Evolutionary conservation across 495 filamentous ascomycete genomes (phyloP).

Genomic region (Penicillium crystallinum): DNA sequence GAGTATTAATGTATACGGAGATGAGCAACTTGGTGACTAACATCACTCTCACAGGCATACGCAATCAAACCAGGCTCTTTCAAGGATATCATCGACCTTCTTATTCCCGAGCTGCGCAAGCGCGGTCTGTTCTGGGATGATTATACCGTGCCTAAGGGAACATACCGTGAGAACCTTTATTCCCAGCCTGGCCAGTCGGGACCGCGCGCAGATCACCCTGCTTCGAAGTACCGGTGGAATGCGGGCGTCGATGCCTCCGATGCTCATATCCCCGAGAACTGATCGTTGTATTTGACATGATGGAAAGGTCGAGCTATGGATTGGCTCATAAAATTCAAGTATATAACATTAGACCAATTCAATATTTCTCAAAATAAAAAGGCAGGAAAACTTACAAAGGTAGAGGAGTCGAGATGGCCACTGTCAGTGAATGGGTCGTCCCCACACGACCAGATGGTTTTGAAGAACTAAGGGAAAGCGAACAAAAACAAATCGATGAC

Average conservation of each 20-base stretch:
- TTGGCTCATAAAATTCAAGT: neutral
- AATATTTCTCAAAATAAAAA: no score
- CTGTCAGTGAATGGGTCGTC: slow-evolving; percentile 22
- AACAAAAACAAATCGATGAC: slow-evolving; percentile 22
- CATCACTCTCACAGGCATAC: slow-evolving; percentile 39
- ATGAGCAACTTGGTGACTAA: slow-evolving; percentile 4
- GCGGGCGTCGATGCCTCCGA: slow-evolving; percentile 33
- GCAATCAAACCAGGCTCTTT: slow-evolving; percentile 58
- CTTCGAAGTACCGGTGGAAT: slow-evolving; percentile 47
- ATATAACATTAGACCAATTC: no score
- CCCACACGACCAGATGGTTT: slow-evolving; percentile 26
- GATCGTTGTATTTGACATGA: neutral
- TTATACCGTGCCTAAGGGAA: slow-evolving; percentile 40
- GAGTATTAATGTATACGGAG: no score
- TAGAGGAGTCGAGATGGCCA: no score
- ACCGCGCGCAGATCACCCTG: slow-evolving; percentile 43
- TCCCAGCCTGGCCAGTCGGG: slow-evolving; percentile 37
- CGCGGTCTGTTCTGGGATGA: slow-evolving; percentile 48
- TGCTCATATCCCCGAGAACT: slow-evolving; percentile 18
- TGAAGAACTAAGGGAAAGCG: slow-evolving; percentile 17
- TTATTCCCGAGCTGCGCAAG: slow-evolving; percentile 40
- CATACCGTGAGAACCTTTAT: slow-evolving; percentile 47
- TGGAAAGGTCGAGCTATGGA: neutral
- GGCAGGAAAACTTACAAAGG: no score
- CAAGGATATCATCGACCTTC: slow-evolving; percentile 54